Conservation (phyloP, 805 yeast species). For the Metschnikowia picachoensis region DNA sequence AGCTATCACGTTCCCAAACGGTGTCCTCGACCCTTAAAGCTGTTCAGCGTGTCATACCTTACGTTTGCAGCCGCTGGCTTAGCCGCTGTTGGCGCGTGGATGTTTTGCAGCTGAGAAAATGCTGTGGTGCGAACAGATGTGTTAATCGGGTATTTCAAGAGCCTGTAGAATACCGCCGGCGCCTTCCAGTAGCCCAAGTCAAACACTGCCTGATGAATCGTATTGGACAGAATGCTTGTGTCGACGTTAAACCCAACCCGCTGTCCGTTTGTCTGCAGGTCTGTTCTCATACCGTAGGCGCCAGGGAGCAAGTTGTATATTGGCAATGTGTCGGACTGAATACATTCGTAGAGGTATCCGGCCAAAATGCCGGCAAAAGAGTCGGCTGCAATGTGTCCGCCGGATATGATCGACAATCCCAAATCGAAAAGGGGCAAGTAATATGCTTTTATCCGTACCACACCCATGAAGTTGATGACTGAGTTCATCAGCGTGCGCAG, state of each 20-base stretch:
- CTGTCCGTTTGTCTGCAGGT: conserved; percentile 5
- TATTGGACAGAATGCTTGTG: conserved; percentile 7
- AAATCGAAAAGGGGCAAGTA: conserved; percentile 45
- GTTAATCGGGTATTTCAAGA: conserved; percentile 28
- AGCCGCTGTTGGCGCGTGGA: not conserved
- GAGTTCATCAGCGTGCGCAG: conserved; percentile 52
- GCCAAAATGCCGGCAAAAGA: conserved; percentile 49
- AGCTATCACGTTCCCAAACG: conserved; percentile 26
- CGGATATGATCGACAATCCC: conserved; percentile 33
- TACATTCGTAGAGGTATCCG: conserved; percentile 59
- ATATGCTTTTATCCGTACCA: conserved; percentile 53
- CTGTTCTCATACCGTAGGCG: conserved; percentile 19
- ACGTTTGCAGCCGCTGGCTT: conserved; percentile 3
- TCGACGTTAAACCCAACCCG: conserved; percentile 30
- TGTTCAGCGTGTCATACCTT: not conserved
- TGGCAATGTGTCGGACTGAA: conserved; percentile 53
- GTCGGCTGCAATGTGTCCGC: conserved; percentile 39
- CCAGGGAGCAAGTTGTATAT: conserved; percentile 37
- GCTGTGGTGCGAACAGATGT: conserved; percentile 28
- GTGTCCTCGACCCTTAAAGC: conserved; percentile 35
- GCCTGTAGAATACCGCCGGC: conserved; percentile 40
- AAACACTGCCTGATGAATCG: conserved; percentile 32
- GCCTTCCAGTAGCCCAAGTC: conserved; percentile 55
- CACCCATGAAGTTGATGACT: conserved; percentile 48
- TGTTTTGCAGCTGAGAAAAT: conserved; percentile 14